These are phyloP conservation scores for Calonectria ilicicola DNA, from an alignment of 2,329 filamentous ascomycete species.

Conservation along the genomic window DNA sequence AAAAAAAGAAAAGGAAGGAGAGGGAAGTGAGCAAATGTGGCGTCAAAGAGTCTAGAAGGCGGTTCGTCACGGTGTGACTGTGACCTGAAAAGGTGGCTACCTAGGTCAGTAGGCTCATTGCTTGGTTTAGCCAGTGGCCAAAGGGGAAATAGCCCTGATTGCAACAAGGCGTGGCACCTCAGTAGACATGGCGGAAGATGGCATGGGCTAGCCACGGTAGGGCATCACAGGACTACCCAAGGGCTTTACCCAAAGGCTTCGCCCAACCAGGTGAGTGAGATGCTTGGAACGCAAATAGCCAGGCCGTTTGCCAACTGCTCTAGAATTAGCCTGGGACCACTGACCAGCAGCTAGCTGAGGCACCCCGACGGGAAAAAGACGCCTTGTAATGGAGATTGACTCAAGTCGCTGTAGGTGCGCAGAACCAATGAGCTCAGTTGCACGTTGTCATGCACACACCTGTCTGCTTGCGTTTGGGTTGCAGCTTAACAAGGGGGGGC, in stretches of 20 bases:
- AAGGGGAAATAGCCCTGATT: neutral
- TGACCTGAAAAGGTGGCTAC: too few species aligned
- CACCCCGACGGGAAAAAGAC: neutral
- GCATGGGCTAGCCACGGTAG: neutral
- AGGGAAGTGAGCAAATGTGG: neutral
- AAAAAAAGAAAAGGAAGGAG: neutral
- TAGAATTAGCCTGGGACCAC: neutral
- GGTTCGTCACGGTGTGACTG: slow-evolving; percentile 11
- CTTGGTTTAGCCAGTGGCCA: neutral
- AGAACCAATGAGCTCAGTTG: slow-evolving; percentile 33
- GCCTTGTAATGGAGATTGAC: slow-evolving; percentile 14
- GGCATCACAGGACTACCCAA: neutral
- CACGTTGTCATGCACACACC: slow-evolving; percentile 38
- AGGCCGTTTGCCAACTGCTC: neutral
- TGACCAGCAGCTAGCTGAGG: neutral
- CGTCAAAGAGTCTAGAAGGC: neutral
- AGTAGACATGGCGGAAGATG: neutral
- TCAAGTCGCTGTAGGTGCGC: neutral
- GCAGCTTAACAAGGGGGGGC: slow-evolving; percentile 33
- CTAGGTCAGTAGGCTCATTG: slow-evolving; percentile 2
- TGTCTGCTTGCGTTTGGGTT: slow-evolving; percentile 31
- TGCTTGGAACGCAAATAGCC: neutral
- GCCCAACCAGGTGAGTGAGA: neutral
- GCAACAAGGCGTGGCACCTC: neutral
- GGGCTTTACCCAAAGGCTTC: neutral